These are phyloP conservation scores for Sporisorium graminicola DNA, from an alignment of 1,284 basidiomycete species.

Conservation along the genomic window DNA sequence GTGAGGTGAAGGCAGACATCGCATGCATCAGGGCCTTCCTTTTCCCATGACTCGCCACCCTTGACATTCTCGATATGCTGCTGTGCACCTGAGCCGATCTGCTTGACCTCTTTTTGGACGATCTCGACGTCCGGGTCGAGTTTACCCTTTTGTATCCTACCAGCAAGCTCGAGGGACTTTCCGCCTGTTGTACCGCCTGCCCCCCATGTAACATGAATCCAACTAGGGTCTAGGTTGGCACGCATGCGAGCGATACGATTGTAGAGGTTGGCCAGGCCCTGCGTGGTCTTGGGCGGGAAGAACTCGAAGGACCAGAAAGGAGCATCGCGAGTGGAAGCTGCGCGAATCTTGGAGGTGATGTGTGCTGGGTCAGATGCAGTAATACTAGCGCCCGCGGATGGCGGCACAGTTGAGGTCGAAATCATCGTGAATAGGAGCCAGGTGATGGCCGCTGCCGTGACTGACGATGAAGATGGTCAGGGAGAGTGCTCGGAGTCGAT, in stretches of 20 bases:
- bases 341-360: constrained; percentile 42
- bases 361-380: constrained; percentile 34
- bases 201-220: constrained; percentile 88
- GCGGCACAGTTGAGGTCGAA: not conserved
- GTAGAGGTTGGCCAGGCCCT: constrained; percentile 78
- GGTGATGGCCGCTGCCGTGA: not conserved
- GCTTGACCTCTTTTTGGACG: constrained; percentile 13
- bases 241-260: constrained; percentile 72
- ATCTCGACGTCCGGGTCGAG: constrained; percentile 45
- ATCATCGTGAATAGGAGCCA: not conserved
- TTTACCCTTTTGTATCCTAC: constrained; percentile 61
- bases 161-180: constrained; percentile 82
- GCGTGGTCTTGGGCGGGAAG: constrained; percentile 93
- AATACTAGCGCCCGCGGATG: not conserved
- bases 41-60: constrained; percentile 24
- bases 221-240: constrained; percentile 75
- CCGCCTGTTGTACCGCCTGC: constrained; percentile 94
- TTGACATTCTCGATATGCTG: constrained; percentile 31
- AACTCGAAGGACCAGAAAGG: constrained; percentile 81
- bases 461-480: not conserved
- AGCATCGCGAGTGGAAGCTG: constrained; percentile 23
- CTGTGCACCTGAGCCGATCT: constrained; percentile 8
- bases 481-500: not conserved
- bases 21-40: constrained; percentile 79
- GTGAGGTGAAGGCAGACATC: constrained; percentile 95